Conservation (phyloP, 371 early-diverging fungal genomes). For the Mortierella sp. region DNA sequence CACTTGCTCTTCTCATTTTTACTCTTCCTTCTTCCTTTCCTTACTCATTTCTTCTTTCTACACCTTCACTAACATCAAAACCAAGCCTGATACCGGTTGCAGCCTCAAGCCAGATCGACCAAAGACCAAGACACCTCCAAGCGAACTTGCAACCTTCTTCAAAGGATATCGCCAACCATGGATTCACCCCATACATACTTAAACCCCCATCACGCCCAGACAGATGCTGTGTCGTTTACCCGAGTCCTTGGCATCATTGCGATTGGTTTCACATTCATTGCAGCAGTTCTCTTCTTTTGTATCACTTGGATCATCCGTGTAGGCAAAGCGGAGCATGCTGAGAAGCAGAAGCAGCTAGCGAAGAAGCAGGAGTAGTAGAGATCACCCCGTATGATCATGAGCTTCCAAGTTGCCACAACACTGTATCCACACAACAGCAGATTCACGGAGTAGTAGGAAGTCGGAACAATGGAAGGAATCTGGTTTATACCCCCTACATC, state of each 20-base stretch:
- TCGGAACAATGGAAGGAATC: no score
- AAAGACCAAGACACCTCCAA: not conserved
- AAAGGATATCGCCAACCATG: not conserved
- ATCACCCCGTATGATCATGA: no score
- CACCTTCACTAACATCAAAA: not conserved
- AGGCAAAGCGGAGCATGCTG: slow-evolving; percentile 45
- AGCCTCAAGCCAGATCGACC: not conserved
- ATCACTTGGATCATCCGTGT: slow-evolving; percentile 35
- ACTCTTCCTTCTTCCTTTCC: not conserved
- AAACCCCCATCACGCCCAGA: slow-evolving; percentile 5
- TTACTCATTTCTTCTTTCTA: not conserved
- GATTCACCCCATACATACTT: not conserved
- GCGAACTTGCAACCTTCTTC: not conserved
- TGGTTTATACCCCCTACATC: no score
- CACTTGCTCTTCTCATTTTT: not conserved
- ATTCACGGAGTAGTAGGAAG: no score
- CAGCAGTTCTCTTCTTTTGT: slow-evolving; percentile 10
- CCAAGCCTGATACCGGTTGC: not conserved
- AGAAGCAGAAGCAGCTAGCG: slow-evolving; percentile 7
- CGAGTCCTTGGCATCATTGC: slow-evolving; percentile 21
- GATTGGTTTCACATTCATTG: slow-evolving; percentile 20
- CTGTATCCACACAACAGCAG: no score
- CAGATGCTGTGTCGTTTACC: slow-evolving; percentile 6
- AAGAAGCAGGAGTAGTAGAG: slow-evolving; percentile 35
- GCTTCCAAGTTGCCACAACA: no score